Evolutionary conservation across 805 yeast genomes (phyloP), one percentile per base, ranked within the genome.

Genomic region (Torulaspora quercuum): DNA sequence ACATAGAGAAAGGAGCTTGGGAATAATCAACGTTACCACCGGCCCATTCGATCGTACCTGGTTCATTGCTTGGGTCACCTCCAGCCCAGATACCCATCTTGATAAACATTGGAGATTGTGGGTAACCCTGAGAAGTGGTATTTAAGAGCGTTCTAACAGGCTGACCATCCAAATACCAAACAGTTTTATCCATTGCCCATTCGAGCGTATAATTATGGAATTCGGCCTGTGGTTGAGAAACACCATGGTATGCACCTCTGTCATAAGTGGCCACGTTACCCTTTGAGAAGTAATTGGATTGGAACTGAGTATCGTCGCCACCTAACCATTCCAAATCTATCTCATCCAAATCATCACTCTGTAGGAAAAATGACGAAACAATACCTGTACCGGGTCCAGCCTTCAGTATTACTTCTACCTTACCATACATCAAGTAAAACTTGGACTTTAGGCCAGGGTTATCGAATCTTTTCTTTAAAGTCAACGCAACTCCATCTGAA

Each of bases 251-350:
- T 23, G 62, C 77, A 38, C 95, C 95, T 52, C 96, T 73, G 55
- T 84, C 86, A 53, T 81, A 86, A 3, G 90, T 76, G 7, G 80
- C 59, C 2, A 85, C 78, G 54, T 80, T 65, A 42, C 95, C 96
- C 58, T 88, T 82, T 23, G 87, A 76, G 66, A 86, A 88, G 60
- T 63, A 89, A 57, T 83, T 83, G 16, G 88, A 70, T 63, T 85
- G 94, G 49, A 82, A 76, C 56, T 85, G 80, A 26, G 75, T 69
- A 16, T 68, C 68, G 55, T 88, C 95, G 31, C 84, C 78, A 12
- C 96, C 96, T 29, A 83, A 69, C 80, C 92, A 82, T 61, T 89
- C 96, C 32, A 83, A 55, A 63, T 89, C 97, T 30, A 89, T 78
- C 63, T 89, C 97, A 62, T 89, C 97, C 46, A 81, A 67, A 52